phyloP scores from a whole-genome alignment of 495 filamentous ascomycete species.

The Chaetomium cochliodes region DNA sequence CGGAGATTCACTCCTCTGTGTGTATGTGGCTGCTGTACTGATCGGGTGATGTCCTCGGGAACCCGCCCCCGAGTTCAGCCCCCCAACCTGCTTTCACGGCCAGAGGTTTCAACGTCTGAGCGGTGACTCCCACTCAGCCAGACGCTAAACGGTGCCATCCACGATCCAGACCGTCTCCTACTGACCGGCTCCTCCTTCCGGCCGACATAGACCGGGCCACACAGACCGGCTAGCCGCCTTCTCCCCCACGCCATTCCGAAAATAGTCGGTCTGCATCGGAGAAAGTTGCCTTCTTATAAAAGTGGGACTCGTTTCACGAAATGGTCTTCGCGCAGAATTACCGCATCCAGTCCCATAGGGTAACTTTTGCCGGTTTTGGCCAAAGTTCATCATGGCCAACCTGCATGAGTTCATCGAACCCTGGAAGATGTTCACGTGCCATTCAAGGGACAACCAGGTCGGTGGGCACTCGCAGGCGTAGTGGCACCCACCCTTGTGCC shows the following conservation, averaged over 20 bases:
- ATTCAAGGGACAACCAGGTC: not conserved
- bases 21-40: no score
- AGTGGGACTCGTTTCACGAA: not conserved
- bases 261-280: not conserved
- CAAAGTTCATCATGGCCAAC: not conserved
- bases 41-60: no score
- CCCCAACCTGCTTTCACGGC: no score
- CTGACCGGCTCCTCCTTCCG: no score
- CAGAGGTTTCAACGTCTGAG: no score
- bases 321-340: not conserved
- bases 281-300: conserved; percentile 15
- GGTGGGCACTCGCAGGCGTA: not conserved
- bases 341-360: not conserved
- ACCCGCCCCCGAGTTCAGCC: no score
- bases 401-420: not conserved
- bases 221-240: not conserved
- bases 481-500: not conserved
- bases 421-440: not conserved
- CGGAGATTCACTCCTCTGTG: no score
- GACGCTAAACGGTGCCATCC: no score
- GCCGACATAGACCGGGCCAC: no score
- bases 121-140: no score
- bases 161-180: no score
- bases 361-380: conserved; percentile 3
- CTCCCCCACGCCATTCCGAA: no score